A percentile compares a stretch with the other conserved stretches of the same genome.
Conservation (phyloP, 345 rosid species). For the Zanthoxylum bungeanum region DNA sequence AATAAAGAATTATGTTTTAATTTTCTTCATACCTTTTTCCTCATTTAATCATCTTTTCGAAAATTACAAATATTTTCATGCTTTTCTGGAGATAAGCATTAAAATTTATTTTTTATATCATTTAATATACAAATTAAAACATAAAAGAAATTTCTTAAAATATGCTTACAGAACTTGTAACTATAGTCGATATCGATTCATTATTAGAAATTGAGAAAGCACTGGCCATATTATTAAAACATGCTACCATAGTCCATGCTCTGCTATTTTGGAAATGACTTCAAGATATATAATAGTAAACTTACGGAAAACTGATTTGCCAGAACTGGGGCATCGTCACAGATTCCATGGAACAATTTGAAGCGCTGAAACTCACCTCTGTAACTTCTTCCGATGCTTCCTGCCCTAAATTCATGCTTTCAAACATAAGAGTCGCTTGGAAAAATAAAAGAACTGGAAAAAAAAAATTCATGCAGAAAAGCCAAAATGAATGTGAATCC, state of each 20-base stretch:
- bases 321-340: constrained; percentile 52
- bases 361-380: constrained; percentile 60
- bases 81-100: background rate
- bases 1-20: no score
- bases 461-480: background rate
- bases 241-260: background rate
- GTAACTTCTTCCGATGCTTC: constrained; percentile 78
- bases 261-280: background rate
- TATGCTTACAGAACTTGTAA: background rate
- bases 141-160: background rate
- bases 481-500: background rate
- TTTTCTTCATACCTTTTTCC: no score
- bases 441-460: background rate
- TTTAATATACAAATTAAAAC: background rate
- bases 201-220: background rate
- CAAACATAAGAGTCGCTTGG: background rate
- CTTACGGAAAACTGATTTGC: constrained; percentile 74
- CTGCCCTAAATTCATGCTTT: constrained; percentile 41
- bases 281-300: background rate
- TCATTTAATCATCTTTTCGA: background rate
- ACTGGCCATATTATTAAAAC: background rate
- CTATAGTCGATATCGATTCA: constrained; percentile 3
- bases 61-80: background rate
- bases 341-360: constrained; percentile 41
- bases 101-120: background rate